Percentiles rank a stretch among this genome's conserved stretches.
Conservation (phyloP, 2,329 filamentous ascomycete genomes). For the Pseudocercospora fijiensis region DNA sequence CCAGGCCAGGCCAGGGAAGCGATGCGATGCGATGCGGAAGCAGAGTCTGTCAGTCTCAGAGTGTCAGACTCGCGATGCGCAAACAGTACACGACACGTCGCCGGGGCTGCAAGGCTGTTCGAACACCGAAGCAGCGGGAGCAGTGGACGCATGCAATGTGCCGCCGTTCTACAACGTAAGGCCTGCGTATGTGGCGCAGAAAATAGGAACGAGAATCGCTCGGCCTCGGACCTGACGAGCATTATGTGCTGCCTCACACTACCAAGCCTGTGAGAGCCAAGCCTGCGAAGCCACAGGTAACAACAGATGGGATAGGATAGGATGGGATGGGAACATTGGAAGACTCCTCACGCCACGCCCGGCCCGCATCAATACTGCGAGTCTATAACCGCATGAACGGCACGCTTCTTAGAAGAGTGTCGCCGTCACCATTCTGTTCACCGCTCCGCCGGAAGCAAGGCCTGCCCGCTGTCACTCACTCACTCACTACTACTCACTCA, state of each 20-base stretch:
- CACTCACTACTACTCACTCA: too few relatives aligned
- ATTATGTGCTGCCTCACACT: neutral
- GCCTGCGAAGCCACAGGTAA: neutral
- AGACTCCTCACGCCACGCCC: slow-evolving; percentile 1
- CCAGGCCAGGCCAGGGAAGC: too few relatives aligned
- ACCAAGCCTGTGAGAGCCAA: neutral
- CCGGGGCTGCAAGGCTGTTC: neutral
- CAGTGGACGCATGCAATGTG: neutral
- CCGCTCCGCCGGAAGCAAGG: neutral
- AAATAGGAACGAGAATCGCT: neutral
- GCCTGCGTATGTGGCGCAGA: neutral
- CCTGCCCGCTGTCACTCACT: neutral
- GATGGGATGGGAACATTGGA: too few relatives aligned
- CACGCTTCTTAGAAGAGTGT: neutral
- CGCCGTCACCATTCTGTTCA: neutral
- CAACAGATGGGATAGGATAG: too few relatives aligned
- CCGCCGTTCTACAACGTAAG: neutral
- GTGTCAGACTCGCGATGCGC: neutral
- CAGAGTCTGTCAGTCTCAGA: too few relatives aligned
- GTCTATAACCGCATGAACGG: slow-evolving; percentile 6
- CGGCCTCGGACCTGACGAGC: neutral
- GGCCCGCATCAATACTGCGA: neutral
- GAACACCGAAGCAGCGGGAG: neutral
- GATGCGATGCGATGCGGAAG: too few relatives aligned
- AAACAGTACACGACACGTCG: neutral